Evolutionary conservation across 2,329 filamentous ascomycete species (phyloP).

Genomic region (Arthrobotrys conoides): DNA sequence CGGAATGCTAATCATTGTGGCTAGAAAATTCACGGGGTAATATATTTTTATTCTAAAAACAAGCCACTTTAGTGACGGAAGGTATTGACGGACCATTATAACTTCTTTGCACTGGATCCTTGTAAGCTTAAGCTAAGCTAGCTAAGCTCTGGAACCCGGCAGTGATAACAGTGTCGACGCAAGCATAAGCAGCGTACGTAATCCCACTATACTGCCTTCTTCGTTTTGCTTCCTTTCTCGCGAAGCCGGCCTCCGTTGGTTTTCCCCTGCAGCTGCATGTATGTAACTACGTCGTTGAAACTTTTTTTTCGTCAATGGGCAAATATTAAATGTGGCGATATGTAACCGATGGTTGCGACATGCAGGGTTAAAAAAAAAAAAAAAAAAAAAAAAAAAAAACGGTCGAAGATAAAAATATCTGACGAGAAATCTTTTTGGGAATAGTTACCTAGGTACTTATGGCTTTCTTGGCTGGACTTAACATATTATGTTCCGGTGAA

Average conservation of each 20-base stretch:
- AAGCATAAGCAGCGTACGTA: conserved; percentile 33
- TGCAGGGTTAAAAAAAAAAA: no score
- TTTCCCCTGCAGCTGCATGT: background rate
- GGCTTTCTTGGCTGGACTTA: background rate
- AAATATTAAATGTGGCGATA: background rate
- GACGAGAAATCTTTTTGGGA: no score
- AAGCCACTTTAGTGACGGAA: conserved; percentile 5
- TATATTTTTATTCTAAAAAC: no score
- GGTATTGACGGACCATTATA: conserved; percentile 15
- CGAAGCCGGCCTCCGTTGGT: background rate
- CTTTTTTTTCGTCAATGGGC: background rate
- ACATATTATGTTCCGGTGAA: background rate
- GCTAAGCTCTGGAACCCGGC: background rate
- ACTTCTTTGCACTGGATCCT: conserved; percentile 1
- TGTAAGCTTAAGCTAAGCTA: conserved; percentile 5
- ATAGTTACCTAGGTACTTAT: no score
- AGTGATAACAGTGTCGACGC: conserved; percentile 7
- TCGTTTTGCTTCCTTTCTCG: background rate
- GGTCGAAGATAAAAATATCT: no score
- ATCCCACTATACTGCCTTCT: background rate
- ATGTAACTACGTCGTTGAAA: background rate
- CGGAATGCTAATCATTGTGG: no score
- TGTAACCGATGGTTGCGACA: no score
- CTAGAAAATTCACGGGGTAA: background rate
- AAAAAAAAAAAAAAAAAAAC: no score